Conservation (phyloP, 805 yeast genomes). For the Komagataella phaffii region DNA sequence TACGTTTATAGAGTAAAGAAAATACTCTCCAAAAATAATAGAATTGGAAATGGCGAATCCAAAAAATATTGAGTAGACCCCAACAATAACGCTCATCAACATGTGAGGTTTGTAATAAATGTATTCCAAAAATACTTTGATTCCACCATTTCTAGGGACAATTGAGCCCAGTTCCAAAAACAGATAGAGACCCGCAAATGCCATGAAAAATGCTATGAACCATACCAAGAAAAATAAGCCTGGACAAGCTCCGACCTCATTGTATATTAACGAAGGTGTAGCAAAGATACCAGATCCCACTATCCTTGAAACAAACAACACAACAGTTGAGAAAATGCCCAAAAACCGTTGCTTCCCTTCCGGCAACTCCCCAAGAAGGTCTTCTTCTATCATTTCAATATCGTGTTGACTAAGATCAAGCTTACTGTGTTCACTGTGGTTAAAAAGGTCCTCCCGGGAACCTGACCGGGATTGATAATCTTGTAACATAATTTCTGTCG, state of each 20-base stretch:
- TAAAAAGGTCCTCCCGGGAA: background rate
- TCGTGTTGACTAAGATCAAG: background rate
- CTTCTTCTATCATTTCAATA: background rate
- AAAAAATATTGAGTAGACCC: conserved; percentile 31
- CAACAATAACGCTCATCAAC: conserved; percentile 32
- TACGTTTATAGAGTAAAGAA: conserved; percentile 28
- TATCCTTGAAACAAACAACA: conserved; percentile 53
- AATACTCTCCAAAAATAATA: conserved; percentile 41
- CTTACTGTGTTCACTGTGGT: background rate
- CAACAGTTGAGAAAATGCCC: conserved; percentile 53
- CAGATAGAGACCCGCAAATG: conserved; percentile 55
- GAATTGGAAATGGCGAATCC: conserved; percentile 39
- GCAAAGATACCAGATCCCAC: conserved; percentile 74
- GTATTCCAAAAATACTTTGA: conserved; percentile 58
- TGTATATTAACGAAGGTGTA: conserved; percentile 51
- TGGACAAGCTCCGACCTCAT: conserved; percentile 58
- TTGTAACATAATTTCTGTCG: background rate
- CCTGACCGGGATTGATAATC: background rate
- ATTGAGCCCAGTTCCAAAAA: conserved; percentile 60
- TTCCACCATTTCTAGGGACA: conserved; percentile 66
- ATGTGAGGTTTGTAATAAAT: conserved; percentile 48
- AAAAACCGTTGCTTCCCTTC: conserved; percentile 51
- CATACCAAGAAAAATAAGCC: conserved; percentile 47
- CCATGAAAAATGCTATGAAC: conserved; percentile 45
- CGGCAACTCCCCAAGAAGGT: conserved; percentile 35